Evolutionary conservation across 345 rosid genomes (phyloP), one percentile per base, ranked within the genome.

Genomic region (Boechera divaricarpa): DNA sequence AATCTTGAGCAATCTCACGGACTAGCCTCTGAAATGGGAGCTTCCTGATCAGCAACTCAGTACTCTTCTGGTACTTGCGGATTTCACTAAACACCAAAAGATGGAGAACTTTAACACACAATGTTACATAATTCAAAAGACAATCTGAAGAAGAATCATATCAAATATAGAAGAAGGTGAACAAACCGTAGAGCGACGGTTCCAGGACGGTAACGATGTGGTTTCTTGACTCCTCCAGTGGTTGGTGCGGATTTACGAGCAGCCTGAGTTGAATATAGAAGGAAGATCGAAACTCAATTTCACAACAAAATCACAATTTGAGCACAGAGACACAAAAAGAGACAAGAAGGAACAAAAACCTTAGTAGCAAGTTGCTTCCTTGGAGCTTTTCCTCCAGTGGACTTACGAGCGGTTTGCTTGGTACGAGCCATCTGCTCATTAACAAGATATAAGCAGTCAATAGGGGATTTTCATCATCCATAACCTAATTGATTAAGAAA

Each of bases 1-100:
- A 93, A 33, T 89, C 98, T 69, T 91, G 98, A 21, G 98, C 98
- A 73, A 91, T 93, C 82, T 91, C 98, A 84, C 98, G 94, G 0
- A 91, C 95, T 45, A 91, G 93, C 69, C 98, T 85, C 87, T 93
- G 97, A 82, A 93, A 93, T 0, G 98, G 98, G 2, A 90, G 85
- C 39, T 93, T 93, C 83, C 98, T 84, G 81, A 93, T 93, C 31
- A 93, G 79, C 15, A 93, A 84, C 82, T 93, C 98, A 8, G 95
- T 91, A 72, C 98, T 93, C 85, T 93, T 93, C 87, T 92, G 97
- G 72, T 92, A 92, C 82, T 92, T 92, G 0, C 96, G 92, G 73
- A 90, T 92, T 64, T 92, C 98, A 80, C 98, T 92, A 80, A 1
- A 5, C 7, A 26, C 11, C 4, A 9, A 7, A 15, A 7, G 0